Percentiles rank a stretch among this genome's conserved stretches.
These are phyloP conservation scores for Coemansia sp. DNA, from an alignment of 192 early-diverging fungal species.

Conservation along the genomic window DNA sequence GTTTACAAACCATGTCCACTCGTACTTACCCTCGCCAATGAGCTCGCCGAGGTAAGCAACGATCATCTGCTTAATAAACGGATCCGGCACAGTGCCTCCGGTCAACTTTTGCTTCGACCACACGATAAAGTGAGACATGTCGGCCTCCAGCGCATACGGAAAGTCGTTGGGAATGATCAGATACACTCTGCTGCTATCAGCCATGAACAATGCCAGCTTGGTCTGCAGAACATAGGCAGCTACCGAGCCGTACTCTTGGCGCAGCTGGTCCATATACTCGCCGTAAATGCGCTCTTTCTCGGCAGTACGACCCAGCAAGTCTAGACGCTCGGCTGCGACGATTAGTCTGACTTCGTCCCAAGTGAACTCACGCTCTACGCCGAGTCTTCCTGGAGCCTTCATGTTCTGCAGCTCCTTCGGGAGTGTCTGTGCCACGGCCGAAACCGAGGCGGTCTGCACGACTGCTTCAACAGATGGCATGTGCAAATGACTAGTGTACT, in stretches of 20 bases:
- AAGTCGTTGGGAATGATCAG: conserved; percentile 56
- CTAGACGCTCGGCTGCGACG: conserved; percentile 36
- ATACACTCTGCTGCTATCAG: conserved; percentile 18
- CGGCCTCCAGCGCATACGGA: conserved; percentile 45
- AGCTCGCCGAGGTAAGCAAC: conserved; percentile 22
- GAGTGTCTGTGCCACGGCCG: neutral
- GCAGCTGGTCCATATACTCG: conserved; percentile 32
- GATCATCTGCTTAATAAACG: conserved; percentile 18
- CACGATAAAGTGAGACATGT: conserved; percentile 40
- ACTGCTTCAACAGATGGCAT: neutral
- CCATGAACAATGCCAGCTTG: conserved; percentile 42
- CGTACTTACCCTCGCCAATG: conserved; percentile 30
- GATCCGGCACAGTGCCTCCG: conserved; percentile 26
- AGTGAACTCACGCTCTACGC: conserved; percentile 32
- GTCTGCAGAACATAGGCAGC: conserved; percentile 26
- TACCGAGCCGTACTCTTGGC: conserved; percentile 40
- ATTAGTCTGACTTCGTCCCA: conserved; percentile 44
- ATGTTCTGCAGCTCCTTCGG: conserved; percentile 20
- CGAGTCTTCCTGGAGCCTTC: conserved; percentile 14
- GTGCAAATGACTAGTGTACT: neutral
- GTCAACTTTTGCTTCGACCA: conserved; percentile 52
- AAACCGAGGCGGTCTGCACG: neutral
- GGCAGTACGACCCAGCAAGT: conserved; percentile 38
- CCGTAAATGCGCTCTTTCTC: conserved; percentile 32
- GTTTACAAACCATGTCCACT: conserved; percentile 57